phyloP scores from a whole-genome alignment of 805 yeast species.

The Candida montana region DNA sequence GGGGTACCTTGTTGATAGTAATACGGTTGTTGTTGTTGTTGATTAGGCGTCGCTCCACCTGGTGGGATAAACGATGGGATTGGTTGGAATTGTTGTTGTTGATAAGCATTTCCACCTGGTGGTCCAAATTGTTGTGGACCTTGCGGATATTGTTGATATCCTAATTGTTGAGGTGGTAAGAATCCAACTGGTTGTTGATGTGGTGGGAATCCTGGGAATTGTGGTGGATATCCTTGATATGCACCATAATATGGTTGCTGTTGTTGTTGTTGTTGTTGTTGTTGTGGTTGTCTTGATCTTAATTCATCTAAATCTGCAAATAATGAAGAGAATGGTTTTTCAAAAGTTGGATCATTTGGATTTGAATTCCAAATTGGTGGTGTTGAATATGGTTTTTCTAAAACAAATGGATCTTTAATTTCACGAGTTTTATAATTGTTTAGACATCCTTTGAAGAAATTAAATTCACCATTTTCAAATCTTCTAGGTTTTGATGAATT shows the following conservation, averaged over 20 bases:
- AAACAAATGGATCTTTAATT: slow-evolving; percentile 30
- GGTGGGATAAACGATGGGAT: slow-evolving; percentile 20
- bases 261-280: neutral
- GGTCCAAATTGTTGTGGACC: slow-evolving; percentile 10
- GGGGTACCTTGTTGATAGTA: slow-evolving; percentile 5
- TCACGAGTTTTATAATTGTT: slow-evolving; percentile 18
- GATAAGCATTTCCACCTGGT: slow-evolving; percentile 4
- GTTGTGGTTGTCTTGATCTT: slow-evolving; percentile 6
- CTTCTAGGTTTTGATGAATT: slow-evolving; percentile 21
- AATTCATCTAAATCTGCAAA: slow-evolving; percentile 36
- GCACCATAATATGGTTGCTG: neutral
- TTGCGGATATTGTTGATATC: slow-evolving; percentile 8
- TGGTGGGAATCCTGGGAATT: slow-evolving; percentile 3
- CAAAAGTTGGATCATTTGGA: slow-evolving; percentile 28
- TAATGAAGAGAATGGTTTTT: slow-evolving; percentile 47
- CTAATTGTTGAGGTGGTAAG: slow-evolving; percentile 7
- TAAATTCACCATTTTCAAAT: slow-evolving; percentile 20
- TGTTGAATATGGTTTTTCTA: slow-evolving; percentile 64
- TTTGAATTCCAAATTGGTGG: slow-evolving; percentile 71
- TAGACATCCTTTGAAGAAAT: slow-evolving; percentile 25
- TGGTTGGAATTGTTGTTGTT: slow-evolving; percentile 13
- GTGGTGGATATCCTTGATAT: slow-evolving; percentile 7
- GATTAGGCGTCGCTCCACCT: slow-evolving; percentile 10
- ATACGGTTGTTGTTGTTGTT: slow-evolving; percentile 2
- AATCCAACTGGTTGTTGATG: slow-evolving; percentile 3